Conservation (phyloP, 306 rosid species). For the Pachyrhizus erosus region DNA sequence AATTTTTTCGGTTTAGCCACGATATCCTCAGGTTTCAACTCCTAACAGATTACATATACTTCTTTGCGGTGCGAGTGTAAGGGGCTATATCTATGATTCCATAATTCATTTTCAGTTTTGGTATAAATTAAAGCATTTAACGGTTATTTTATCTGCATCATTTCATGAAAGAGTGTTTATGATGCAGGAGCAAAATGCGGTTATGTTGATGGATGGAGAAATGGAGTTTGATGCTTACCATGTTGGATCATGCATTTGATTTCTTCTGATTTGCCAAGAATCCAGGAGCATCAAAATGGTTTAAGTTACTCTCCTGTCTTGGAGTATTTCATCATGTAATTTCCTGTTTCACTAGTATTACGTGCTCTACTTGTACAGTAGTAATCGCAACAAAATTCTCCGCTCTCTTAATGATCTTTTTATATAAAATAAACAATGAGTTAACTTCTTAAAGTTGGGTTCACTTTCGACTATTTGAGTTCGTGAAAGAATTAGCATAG, state of each 20-base stretch:
- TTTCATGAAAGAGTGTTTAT: slow-evolving; percentile 28
- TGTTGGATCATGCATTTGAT: slow-evolving; percentile 55
- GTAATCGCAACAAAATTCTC: slow-evolving; percentile 28
- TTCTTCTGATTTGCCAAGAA: slow-evolving; percentile 30
- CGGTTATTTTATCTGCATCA: not conserved
- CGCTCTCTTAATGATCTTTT: not conserved
- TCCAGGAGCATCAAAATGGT: not conserved
- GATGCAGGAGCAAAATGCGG: slow-evolving; percentile 62
- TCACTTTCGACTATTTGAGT: not conserved
- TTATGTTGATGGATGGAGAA: slow-evolving; percentile 50
- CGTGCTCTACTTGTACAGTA: slow-evolving; percentile 33
- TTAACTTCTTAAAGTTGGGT: not conserved
- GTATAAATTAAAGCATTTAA: not conserved
- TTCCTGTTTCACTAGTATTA: slow-evolving; percentile 26
- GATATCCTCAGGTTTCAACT: not conserved
- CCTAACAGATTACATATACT: not conserved
- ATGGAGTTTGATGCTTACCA: slow-evolving; percentile 54
- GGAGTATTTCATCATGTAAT: slow-evolving; percentile 39
- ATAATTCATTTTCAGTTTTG: not conserved
- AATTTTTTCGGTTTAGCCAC: not conserved
- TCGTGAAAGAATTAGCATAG: not conserved
- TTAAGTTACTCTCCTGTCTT: slow-evolving; percentile 8
- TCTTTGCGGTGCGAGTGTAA: not conserved
- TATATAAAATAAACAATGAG: not conserved
- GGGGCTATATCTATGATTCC: not conserved